A percentile compares a stretch with the other conserved stretches of the same genome.
Conservation (phyloP, 2,329 filamentous ascomycete species). For the Pseudocercospora fuligena region DNA sequence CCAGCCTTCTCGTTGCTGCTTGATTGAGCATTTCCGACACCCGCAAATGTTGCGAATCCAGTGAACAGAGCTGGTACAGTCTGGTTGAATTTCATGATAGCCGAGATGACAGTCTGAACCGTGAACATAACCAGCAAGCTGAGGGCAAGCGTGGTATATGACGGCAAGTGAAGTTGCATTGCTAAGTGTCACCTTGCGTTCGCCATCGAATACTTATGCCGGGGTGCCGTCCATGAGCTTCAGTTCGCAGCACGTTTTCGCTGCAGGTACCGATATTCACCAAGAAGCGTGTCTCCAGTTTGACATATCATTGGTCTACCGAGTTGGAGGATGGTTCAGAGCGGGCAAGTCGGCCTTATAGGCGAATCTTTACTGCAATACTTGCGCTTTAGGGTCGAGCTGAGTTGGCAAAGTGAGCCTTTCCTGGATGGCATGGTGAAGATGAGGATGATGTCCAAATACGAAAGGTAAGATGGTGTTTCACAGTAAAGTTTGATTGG, state of each 20-base stretch:
- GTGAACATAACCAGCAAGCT: slow-evolving; percentile 34
- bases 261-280: not conserved
- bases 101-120: slow-evolving; percentile 32
- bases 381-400: not conserved
- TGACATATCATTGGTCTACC: not conserved
- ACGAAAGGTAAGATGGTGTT: not conserved
- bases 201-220: not conserved
- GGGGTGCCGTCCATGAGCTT: not conserved
- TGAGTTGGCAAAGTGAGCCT: not conserved
- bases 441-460: not conserved
- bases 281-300: not conserved
- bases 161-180: slow-evolving; percentile 26
- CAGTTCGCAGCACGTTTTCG: not conserved
- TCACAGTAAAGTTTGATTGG: slow-evolving; percentile 6
- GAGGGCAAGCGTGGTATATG: slow-evolving; percentile 33
- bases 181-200: slow-evolving; percentile 13
- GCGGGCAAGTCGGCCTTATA: not conserved
- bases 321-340: not conserved
- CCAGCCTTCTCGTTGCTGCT: not conserved
- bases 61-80: slow-evolving; percentile 30
- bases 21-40: slow-evolving; percentile 5
- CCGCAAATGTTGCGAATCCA: slow-evolving; percentile 13
- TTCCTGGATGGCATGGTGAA: not conserved
- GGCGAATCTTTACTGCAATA: not conserved
- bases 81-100: slow-evolving; percentile 38